Base-by-base conservation (phyloP, 495 filamentous ascomycete species). In the Penicillium paxilli region DNA sequence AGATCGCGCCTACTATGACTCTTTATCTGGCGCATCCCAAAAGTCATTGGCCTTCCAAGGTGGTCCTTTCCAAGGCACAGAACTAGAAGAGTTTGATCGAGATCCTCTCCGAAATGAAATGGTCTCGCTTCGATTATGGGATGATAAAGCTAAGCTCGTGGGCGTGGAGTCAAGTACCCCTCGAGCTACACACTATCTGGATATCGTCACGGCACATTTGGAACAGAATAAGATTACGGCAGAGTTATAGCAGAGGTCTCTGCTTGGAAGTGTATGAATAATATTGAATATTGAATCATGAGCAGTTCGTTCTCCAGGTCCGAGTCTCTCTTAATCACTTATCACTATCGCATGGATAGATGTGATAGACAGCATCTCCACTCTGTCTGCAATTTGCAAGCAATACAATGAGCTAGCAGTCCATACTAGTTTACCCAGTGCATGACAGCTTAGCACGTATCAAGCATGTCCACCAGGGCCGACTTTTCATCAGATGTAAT, bases 401-500 rank as follows among this genome's bases (percentile, higher is more conserved):
- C n/a, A n/a, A n/a, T n/a, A 28, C 26, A 28, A 28, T 28, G 11
- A 5, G 26, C 26, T 9, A 35, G n/a, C n/a, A n/a, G n/a, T n/a
- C n/a, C n/a, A n/a, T n/a, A n/a, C n/a, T n/a, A n/a, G n/a, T n/a
- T n/a, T n/a, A n/a, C n/a, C n/a, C n/a, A n/a, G n/a, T n/a, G n/a
- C n/a, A n/a, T n/a, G 10, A 10, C 10, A 28, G 25, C 22, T 6
- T 61, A 89, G 62, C 88, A 91, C 23, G 81, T 83, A 28, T 70
- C 70, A 56, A 92, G 59, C 88, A 91, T 90, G 37, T 65, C 71
- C 9, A 63, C 69, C 53, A 92, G 62, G 0, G 87, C 86, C 24
- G 66, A 71, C 77, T 85, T 88, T 72, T 89, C 86, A 0, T 73
- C 76, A 28, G 70, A 63, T 0, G 79, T 89, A 25, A 89, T 71